A percentile compares a stretch with the other conserved stretches of the same genome.
These are phyloP conservation scores for Myxozyma melibiosi DNA, from an alignment of 805 yeast genomes.

Conservation along the genomic window DNA sequence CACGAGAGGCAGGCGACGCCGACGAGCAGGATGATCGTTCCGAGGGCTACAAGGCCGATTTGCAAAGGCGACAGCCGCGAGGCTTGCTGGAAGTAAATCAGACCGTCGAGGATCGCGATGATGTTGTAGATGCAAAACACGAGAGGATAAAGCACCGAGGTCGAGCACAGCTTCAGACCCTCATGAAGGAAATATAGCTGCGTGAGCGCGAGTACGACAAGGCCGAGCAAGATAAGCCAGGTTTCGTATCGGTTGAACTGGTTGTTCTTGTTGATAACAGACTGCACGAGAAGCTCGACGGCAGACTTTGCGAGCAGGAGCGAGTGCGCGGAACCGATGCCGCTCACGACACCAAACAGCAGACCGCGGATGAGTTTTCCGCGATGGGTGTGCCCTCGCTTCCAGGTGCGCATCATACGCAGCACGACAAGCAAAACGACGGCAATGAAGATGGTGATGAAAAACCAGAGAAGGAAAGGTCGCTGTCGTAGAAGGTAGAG, in stretches of 20 bases:
- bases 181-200: slow-evolving; percentile 74
- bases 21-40: slow-evolving; percentile 47
- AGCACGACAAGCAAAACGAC: slow-evolving; percentile 17
- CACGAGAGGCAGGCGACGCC: slow-evolving; percentile 73
- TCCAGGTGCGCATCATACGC: slow-evolving; percentile 34
- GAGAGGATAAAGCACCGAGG: slow-evolving; percentile 79
- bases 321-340: slow-evolving; percentile 82
- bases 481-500: slow-evolving; percentile 47
- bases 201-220: slow-evolving; percentile 64
- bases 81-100: slow-evolving; percentile 60
- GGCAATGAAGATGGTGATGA: slow-evolving; percentile 39
- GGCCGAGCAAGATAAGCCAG: slow-evolving; percentile 55
- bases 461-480: slow-evolving; percentile 62
- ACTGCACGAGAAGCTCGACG: slow-evolving; percentile 64
- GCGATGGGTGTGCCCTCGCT: slow-evolving; percentile 31
- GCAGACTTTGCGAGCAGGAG: slow-evolving; percentile 81
- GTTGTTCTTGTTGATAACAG: slow-evolving; percentile 43
- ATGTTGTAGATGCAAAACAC: slow-evolving; percentile 83
- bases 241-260: slow-evolving; percentile 49
- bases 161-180: slow-evolving; percentile 69
- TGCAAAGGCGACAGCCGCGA: slow-evolving; percentile 43
- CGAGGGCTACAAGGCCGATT: slow-evolving; percentile 52
- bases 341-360: slow-evolving; percentile 67
- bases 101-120: slow-evolving; percentile 64
- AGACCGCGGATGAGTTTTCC: slow-evolving; percentile 54